Conservation (phyloP, 495 filamentous ascomycete genomes). For the Chaetomium fimeti region DNA sequence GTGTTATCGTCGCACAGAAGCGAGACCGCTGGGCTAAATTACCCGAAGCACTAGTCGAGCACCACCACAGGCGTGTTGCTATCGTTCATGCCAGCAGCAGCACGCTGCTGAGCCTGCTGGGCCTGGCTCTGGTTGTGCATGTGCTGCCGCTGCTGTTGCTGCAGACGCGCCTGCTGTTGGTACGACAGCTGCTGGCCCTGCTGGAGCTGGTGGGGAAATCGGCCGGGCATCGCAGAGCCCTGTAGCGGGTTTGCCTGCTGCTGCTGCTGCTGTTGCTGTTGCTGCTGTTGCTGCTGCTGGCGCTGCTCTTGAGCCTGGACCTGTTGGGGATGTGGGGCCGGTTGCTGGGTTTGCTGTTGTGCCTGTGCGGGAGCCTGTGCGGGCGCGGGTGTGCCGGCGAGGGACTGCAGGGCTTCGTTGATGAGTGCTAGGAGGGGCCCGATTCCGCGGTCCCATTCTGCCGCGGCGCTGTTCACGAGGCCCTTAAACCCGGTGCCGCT, state of each 20-base stretch:
- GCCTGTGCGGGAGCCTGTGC: constrained; percentile 13
- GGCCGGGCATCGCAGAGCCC: not conserved
- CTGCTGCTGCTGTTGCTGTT: constrained; percentile 15
- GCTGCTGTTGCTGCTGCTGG: constrained; percentile 16
- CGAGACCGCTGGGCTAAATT: too few relatives aligned
- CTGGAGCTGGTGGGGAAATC: constrained; percentile 8
- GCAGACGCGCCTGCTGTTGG: constrained; percentile 17
- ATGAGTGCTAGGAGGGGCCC: constrained; percentile 32
- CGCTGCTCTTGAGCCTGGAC: constrained; percentile 15
- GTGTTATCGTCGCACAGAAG: not conserved
- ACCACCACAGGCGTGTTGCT: constrained; percentile 20
- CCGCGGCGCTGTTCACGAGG: constrained; percentile 38
- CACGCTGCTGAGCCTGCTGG: constrained; percentile 11
- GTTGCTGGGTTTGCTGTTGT: constrained; percentile 6
- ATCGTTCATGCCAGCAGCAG: not conserved
- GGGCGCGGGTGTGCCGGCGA: constrained; percentile 27
- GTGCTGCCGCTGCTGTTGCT: constrained; percentile 18
- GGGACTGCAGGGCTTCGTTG: constrained; percentile 34
- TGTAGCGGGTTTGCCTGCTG: not conserved
- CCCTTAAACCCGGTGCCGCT: constrained; percentile 36
- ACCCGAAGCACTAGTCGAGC: constrained; percentile 3
- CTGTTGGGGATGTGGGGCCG: constrained; percentile 12
- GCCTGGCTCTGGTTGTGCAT: constrained; percentile 13
- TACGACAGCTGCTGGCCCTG: constrained; percentile 16
- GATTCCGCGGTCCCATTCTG: constrained; percentile 35